phyloP scores from a whole-genome alignment of 139 green algal species.

The Mesotaenium endlicherianum region DNA sequence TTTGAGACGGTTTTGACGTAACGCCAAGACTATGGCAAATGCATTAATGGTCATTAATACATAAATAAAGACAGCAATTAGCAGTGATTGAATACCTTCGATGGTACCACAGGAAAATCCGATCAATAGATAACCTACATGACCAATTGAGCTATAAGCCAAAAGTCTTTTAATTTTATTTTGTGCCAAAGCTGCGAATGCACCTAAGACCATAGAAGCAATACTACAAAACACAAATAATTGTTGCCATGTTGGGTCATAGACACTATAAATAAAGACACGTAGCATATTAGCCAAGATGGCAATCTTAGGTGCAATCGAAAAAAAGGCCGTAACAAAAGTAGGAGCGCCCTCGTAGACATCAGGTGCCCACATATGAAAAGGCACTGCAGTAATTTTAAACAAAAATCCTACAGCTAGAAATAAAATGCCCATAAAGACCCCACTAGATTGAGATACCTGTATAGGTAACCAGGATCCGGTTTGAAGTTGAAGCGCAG shows the following conservation, averaged over 20 bases:
- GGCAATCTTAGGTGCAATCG: slow-evolving; percentile 62
- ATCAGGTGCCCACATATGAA: slow-evolving; percentile 72
- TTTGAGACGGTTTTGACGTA: slow-evolving; percentile 51
- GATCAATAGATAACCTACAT: slow-evolving; percentile 64
- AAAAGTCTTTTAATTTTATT: slow-evolving; percentile 66
- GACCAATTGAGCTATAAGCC: slow-evolving; percentile 65
- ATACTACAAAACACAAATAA: slow-evolving; percentile 62
- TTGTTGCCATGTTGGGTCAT: slow-evolving; percentile 59
- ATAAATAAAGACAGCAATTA: slow-evolving; percentile 65
- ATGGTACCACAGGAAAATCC: slow-evolving; percentile 62
- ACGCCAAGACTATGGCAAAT: slow-evolving; percentile 59
- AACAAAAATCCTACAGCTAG: slow-evolving; percentile 65
- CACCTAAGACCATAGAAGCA: slow-evolving; percentile 58
- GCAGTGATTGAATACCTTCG: slow-evolving; percentile 63
- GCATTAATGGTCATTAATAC: slow-evolving; percentile 62
- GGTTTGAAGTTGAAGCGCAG: not conserved
- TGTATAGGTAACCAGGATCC: not conserved
- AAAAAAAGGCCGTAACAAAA: slow-evolving; percentile 65
- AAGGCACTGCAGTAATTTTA: slow-evolving; percentile 65
- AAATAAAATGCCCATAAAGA: slow-evolving; percentile 61
- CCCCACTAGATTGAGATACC: not conserved
- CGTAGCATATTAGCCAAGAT: slow-evolving; percentile 60
- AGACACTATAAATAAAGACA: slow-evolving; percentile 22
- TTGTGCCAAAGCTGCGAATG: slow-evolving; percentile 60
- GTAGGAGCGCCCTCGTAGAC: slow-evolving; percentile 68